Base-by-base conservation (phyloP, 2,329 filamentous ascomycete genomes). In the Colletotrichum sp. region DNA sequence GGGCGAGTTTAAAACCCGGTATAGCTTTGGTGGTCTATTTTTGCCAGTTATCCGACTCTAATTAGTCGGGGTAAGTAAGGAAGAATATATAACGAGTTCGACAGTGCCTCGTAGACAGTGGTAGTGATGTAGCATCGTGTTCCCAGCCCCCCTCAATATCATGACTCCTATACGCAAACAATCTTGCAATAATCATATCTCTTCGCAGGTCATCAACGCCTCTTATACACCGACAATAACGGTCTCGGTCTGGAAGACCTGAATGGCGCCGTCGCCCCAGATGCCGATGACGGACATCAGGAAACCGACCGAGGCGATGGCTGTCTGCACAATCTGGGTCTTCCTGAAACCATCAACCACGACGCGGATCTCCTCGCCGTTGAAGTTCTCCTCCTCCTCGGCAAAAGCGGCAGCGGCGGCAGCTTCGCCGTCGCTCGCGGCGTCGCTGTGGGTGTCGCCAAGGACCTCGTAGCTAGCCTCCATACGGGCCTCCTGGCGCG, bases 381-480 rank as follows among this genome's bases (percentile, higher is more conserved):
- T 93, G 76, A 92, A 79, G 63, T 84, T 84, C 39, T 84, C 86
- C 79, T 82, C 86, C 77, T 86, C 87, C 80, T 86, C 87, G 77
- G 82, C 84, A 55, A 87, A 87, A 13, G 39, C 57, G 9, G 59
- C 69, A 6, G 70, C 64, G 11, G 68, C 68, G 39, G 87, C 86
- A 55, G 78, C 83, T 79, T 90, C 92, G 84, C 89, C 89, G 81
- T 88, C 88, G 78, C 87, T 89, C 63, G 78, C 79, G 25, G 81
- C 81, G 76, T 90, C 88, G 77, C 87, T 89, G 78, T 86, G 85
- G n/a, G 87, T 84, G 32, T 92, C 88, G 59, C 90, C 88, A 29
- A 94, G 86, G 12, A 94, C 90, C 85, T 95, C 93, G 85, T 94
- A 95, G 88, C 92, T 95, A 62, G 91, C 90, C 83, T 95, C 93